phyloP scores from a whole-genome alignment of 1,284 basidiomycete genomes.

The Anthracocystis panici-leucophaei region DNA sequence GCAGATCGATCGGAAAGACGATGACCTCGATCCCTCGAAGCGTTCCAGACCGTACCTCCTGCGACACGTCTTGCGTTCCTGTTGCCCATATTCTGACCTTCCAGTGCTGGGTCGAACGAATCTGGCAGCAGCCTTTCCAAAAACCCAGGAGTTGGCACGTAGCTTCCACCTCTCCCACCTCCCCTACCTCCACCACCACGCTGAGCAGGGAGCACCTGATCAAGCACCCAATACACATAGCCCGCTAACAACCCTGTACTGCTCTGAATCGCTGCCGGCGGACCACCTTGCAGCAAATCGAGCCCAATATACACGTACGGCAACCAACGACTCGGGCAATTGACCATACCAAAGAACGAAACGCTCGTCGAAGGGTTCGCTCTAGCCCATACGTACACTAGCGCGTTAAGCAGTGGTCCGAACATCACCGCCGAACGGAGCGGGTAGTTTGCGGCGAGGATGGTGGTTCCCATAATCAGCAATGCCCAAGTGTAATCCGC shows the following conservation, averaged over 20 bases:
- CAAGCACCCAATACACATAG: slow-evolving; percentile 73
- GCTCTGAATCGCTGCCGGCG: slow-evolving; percentile 74
- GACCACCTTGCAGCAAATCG: slow-evolving; percentile 79
- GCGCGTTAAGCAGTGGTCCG: slow-evolving; percentile 77
- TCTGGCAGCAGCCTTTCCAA: slow-evolving; percentile 48
- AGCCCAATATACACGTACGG: slow-evolving; percentile 78
- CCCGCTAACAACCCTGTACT: slow-evolving; percentile 81
- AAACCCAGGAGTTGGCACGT: slow-evolving; percentile 42
- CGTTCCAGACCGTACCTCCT: slow-evolving; percentile 48
- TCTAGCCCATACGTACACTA: slow-evolving; percentile 69
- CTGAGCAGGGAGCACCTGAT: slow-evolving; percentile 28
- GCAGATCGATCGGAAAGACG: slow-evolving; percentile 25
- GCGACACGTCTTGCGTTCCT: slow-evolving; percentile 46
- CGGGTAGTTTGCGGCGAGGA: slow-evolving; percentile 76
- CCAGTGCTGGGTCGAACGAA: slow-evolving; percentile 52
- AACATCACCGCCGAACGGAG: slow-evolving; percentile 76
- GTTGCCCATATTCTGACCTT: slow-evolving; percentile 42
- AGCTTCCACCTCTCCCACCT: slow-evolving; percentile 33
- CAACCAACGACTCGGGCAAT: slow-evolving; percentile 77
- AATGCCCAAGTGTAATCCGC: slow-evolving; percentile 62
- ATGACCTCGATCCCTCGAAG: slow-evolving; percentile 28
- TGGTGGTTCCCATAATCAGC: slow-evolving; percentile 50
- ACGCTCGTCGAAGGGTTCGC: slow-evolving; percentile 53
- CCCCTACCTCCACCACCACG: slow-evolving; percentile 31
- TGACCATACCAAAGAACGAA: slow-evolving; percentile 59